phyloP scores from a whole-genome alignment of 2,329 filamentous ascomycete species.

The Nemania diffusa region DNA sequence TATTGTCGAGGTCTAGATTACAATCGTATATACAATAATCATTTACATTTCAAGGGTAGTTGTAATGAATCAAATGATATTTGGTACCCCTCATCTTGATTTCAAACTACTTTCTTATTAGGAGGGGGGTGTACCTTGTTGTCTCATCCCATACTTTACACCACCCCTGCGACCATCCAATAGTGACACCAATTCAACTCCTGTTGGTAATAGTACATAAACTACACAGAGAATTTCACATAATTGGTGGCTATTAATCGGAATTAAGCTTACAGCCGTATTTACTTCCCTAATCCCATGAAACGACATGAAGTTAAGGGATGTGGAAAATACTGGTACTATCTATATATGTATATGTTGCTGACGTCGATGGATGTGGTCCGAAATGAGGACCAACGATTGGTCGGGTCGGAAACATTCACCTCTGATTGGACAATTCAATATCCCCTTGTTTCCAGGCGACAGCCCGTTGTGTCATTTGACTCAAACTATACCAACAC shows the following conservation, averaged over 20 bases:
- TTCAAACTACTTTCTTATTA: no score
- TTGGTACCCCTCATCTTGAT: no score
- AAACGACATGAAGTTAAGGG: background rate
- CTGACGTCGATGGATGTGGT: background rate
- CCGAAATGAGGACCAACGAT: conserved; percentile 1
- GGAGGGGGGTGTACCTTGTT: no score
- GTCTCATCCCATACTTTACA: no score
- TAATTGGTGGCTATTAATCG: background rate
- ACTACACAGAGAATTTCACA: background rate
- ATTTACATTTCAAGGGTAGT: no score
- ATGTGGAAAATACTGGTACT: background rate
- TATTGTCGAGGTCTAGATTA: no score
- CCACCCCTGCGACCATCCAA: no score
- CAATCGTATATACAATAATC: no score
- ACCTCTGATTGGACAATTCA: conserved; percentile 16
- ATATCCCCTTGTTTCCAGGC: background rate
- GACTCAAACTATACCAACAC: no score
- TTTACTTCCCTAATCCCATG: background rate
- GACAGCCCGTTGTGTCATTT: no score
- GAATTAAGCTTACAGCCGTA: conserved; percentile 15
- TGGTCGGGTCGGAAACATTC: conserved; percentile 22
- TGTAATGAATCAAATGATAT: no score
- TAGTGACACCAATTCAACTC: background rate
- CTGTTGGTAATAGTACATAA: background rate
- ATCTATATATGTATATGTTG: background rate